Base-by-base conservation (phyloP, 345 rosid species). In the Excoecaria agallocha region DNA sequence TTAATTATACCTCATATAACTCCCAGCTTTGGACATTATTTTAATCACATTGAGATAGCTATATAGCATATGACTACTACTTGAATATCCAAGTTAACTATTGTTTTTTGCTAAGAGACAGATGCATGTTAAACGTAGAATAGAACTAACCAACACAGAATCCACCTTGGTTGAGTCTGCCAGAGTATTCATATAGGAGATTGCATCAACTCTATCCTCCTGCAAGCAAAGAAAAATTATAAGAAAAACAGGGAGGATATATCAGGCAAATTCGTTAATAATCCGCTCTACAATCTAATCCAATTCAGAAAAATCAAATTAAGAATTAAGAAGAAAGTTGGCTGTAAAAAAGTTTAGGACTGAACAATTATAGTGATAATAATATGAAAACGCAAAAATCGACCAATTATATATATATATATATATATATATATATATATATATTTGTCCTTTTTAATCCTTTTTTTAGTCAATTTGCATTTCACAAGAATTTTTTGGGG, bases 141-240 rank as follows among this genome's bases (percentile, higher is more conserved):
- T 50, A 72, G 77, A 81, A 85, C 87, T 66, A 81, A 88, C 97
- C 93, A 90, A 60, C 70, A 87, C 91, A 56, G 89, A 82, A 81
- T 82, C 86, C 43, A 86, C 88, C 82, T 79, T 90, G 68, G 78
- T 79, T 78, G 90, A 83, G 73, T 82, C 87, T 71, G 77, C 86
- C 68, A 87, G 75, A 64, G 83, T 74, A 81, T 78, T 81, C 82
- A 88, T 78, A 73, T 83, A 83, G 67, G 87, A 73, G 79, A 92
- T 85, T 39, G 85, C 89, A 82, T 82, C 86, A 46, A 69, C 85
- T 86, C 89, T 89, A 70, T 92, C 97, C 73, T 88, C 87, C 96
- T 93, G 82, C 73, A 86, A 75, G 76, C 70, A 71, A 46, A n/a
- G 61, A 67, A 55, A 78, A 54, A 37, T n/a, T n/a, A n/a, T n/a